A percentile compares a stretch with the other conserved stretches of the same genome.
Conservation (phyloP, 371 early-diverging fungal species). For the Lichtheimia ramosa region DNA sequence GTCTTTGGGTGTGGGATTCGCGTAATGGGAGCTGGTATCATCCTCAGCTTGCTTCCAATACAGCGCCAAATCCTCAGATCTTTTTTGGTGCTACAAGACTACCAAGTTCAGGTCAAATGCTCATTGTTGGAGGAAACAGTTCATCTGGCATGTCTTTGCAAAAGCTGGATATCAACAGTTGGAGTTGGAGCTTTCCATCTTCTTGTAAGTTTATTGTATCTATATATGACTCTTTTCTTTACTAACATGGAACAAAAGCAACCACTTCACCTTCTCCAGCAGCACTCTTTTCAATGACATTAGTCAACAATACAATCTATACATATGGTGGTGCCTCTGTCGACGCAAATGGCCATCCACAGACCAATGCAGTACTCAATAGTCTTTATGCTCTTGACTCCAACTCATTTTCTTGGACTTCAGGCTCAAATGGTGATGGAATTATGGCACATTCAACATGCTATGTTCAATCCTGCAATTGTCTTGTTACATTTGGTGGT, state of each 20-base stretch:
- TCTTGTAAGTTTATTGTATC: slow-evolving; percentile 26
- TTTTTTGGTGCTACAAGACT: slow-evolving; percentile 30
- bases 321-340: slow-evolving; percentile 46
- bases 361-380: slow-evolving; percentile 34
- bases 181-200: slow-evolving; percentile 49
- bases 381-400: slow-evolving; percentile 36
- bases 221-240: no score
- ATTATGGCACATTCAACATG: slow-evolving; percentile 47
- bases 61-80: slow-evolving; percentile 27
- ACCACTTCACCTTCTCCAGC: slow-evolving; percentile 17
- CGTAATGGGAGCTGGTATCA: slow-evolving; percentile 45
- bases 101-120: slow-evolving; percentile 40
- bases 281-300: slow-evolving; percentile 26
- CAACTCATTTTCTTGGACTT: slow-evolving; percentile 37
- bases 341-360: slow-evolving; percentile 30
- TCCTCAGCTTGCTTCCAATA: slow-evolving; percentile 15
- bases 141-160: slow-evolving; percentile 33
- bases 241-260: neutral
- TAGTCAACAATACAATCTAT: slow-evolving; percentile 40
- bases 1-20: slow-evolving; percentile 45
- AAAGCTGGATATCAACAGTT: slow-evolving; percentile 42
- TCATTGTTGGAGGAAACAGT: slow-evolving; percentile 39
- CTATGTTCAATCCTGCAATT: slow-evolving; percentile 38
- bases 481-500: slow-evolving; percentile 50
- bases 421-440: slow-evolving; percentile 42